Base-by-base conservation (phyloP, 495 filamentous ascomycete species). In the Talaromyces wortmannii region DNA sequence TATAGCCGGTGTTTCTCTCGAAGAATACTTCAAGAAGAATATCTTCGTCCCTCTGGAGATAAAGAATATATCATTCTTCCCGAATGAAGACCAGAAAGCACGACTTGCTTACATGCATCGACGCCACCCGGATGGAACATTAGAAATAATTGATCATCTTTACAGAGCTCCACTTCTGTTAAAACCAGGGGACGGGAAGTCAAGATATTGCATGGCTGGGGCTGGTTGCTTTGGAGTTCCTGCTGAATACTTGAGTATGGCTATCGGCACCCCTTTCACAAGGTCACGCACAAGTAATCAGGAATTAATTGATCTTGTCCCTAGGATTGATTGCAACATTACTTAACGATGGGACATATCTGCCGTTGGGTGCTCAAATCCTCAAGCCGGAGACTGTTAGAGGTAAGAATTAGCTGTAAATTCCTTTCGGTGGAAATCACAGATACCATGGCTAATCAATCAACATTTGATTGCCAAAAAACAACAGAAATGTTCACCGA, bases 1-100 rank as follows among this genome's bases (percentile, higher is more conserved):
- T 12, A 69, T 72, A 33, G 70, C 74, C 2, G 70, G 73, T 7
- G 49, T 75, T 32, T 65, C 68, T 29, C 71, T 84, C 5, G 73
- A 78, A 46, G 74, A 76, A 46, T 84, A 80, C 66, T 73, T 80
- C 58, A 67, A 77, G 56, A 62, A 73, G 54, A 59, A 83, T 65
- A 81, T 84, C 57, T 82, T 81, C 61, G 55, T 65, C 42, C 80
- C 81, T 1, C 71, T 83, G 3, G 74, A 71, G 44, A 56, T 83
- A 36, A 61, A 74, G 31, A 67, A 75, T 58, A 72, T 78, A 36
- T 69, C 66, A 55, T 74, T 85, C 66, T 69, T 80, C 43, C 81
- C 80, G 6, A 69, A 65, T 5, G 50, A 62, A 11, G 60, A 74
- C 7, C 80, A 82, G 81, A 73, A 69, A 59, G 33, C 58, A 0